These are phyloP conservation scores for Amanita phalloides DNA, from an alignment of 768 basidiomycete species.

Conservation along the genomic window DNA sequence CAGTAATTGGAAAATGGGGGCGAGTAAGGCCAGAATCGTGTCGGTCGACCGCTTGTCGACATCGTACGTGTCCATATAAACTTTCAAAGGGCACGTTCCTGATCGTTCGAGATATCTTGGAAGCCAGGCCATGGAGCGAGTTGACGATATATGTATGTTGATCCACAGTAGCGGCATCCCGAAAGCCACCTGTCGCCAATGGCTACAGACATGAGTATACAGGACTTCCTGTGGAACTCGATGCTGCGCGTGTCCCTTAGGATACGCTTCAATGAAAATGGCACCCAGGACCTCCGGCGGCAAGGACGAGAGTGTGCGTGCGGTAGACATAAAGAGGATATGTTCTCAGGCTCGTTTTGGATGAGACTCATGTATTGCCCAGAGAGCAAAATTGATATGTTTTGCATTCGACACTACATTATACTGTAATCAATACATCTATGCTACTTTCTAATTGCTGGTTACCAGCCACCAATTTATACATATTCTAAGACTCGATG, in stretches of 20 bases:
- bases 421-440: no score
- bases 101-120: conserved; percentile 21
- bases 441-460: no score
- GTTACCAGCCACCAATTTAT: not conserved
- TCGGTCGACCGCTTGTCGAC: conserved; percentile 11
- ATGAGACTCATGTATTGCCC: not conserved
- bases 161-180: conserved; percentile 28
- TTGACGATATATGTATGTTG: conserved; percentile 21
- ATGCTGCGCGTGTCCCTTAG: conserved; percentile 12
- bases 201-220: conserved; percentile 29
- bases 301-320: conserved; percentile 8
- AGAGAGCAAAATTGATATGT: no score
- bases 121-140: conserved; percentile 14
- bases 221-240: conserved; percentile 23
- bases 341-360: not conserved
- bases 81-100: conserved; percentile 15
- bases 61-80: conserved; percentile 21
- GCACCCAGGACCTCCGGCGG: conserved; percentile 21
- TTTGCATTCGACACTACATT: no score
- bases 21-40: not conserved
- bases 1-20: not conserved
- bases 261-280: conserved; percentile 16
- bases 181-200: conserved; percentile 28
- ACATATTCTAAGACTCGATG: not conserved
- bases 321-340: not conserved